Conservation (phyloP, 75 land plant species). For the Sequoiadendron giganteum region DNA sequence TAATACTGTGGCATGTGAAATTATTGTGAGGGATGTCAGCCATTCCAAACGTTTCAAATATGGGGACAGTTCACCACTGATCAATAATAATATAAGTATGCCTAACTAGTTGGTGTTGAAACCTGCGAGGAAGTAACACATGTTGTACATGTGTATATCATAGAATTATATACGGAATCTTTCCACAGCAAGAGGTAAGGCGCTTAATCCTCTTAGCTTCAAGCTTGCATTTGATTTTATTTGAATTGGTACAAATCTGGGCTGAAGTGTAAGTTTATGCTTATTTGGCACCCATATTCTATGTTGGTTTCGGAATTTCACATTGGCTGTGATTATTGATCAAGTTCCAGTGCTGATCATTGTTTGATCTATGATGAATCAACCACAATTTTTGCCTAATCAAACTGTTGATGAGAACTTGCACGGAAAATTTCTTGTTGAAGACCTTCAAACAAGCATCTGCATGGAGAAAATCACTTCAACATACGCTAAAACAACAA, state of each 20-base stretch:
- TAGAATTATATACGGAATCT: no score
- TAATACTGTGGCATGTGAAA: slow-evolving; percentile 22
- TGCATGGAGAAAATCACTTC: not conserved
- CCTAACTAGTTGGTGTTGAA: not conserved
- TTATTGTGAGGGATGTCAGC: slow-evolving; percentile 27
- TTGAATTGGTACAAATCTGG: not conserved
- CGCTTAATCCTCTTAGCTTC: not conserved
- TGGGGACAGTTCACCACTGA: slow-evolving; percentile 30
- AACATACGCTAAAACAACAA: not conserved
- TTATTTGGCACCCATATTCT: not conserved
- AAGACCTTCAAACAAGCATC: not conserved
- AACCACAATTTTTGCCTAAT: not conserved
- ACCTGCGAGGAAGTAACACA: not conserved
- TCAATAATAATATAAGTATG: slow-evolving; percentile 15
- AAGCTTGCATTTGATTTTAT: not conserved
- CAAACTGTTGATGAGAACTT: not conserved
- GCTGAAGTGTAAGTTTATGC: not conserved
- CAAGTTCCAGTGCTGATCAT: not conserved
- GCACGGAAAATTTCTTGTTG: not conserved
- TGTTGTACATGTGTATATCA: not conserved
- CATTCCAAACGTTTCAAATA: slow-evolving; percentile 27
- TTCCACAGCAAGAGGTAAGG: not conserved
- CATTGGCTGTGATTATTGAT: not conserved
- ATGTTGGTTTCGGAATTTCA: not conserved
- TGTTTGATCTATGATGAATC: not conserved